Conservation (phyloP, 805 yeast species). For the Starmerella tilneyi region DNA sequence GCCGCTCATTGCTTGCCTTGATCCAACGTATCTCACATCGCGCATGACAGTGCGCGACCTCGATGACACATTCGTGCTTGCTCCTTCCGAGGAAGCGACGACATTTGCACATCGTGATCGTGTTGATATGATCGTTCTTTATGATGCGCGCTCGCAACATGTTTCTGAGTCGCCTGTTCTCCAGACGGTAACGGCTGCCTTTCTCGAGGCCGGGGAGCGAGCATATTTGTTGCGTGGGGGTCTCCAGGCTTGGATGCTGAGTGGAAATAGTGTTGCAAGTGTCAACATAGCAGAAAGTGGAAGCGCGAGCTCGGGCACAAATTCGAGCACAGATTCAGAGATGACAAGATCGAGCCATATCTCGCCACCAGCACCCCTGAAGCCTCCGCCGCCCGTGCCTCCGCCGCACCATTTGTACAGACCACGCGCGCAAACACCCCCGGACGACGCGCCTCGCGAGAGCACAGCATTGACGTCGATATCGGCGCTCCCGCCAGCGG, state of each 20-base stretch:
- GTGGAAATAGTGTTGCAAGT: constrained; percentile 1
- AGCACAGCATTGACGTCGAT: background rate
- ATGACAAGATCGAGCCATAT: background rate
- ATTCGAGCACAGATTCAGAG: background rate
- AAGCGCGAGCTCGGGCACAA: background rate
- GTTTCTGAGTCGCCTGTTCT: constrained; percentile 27
- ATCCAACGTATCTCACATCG: constrained; percentile 50
- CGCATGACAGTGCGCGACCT: constrained; percentile 53
- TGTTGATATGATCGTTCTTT: constrained; percentile 56
- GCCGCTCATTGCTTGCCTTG: constrained; percentile 57
- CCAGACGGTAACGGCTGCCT: constrained; percentile 33
- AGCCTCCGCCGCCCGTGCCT: constrained; percentile 14
- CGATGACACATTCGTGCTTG: constrained; percentile 48
- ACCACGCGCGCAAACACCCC: background rate
- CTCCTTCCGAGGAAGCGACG: constrained; percentile 47
- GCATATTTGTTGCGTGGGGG: constrained; percentile 47
- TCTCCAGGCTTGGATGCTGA: constrained; percentile 35
- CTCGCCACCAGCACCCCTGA: constrained; percentile 4
- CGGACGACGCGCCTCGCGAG: background rate
- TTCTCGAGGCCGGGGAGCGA: constrained; percentile 36
- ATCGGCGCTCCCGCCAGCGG: background rate
- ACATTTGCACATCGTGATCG: constrained; percentile 44
- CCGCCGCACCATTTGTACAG: constrained; percentile 1
- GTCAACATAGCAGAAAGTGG: too few relatives aligned
- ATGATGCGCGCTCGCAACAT: constrained; percentile 38